Percentiles rank a stretch among this genome's conserved stretches.
Evolutionary conservation across 2,329 filamentous ascomycete genomes (phyloP).

Genomic region (Cordyceps militaris): DNA sequence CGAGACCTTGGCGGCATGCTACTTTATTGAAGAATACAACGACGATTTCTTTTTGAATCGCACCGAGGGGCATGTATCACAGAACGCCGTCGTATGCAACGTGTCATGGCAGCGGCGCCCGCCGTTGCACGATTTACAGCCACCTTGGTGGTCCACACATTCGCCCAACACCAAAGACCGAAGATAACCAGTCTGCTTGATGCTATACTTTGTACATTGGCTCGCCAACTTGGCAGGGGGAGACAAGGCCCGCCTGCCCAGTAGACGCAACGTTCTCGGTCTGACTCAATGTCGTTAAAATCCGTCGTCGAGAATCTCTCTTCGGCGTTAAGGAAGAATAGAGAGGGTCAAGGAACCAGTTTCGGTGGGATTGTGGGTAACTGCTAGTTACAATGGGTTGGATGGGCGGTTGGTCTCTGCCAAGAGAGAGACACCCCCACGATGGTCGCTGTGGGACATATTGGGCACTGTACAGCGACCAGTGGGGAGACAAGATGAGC

Average conservation of each 20-base stretch:
- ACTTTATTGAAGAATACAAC: not conserved
- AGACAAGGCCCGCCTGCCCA: not conserved
- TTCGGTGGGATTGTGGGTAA: not conserved
- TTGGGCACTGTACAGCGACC: not conserved
- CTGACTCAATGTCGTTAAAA: not conserved
- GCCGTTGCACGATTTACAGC: not conserved
- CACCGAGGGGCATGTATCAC: not conserved
- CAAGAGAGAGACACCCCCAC: not conserved
- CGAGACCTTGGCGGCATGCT: not conserved
- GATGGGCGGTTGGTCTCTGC: not conserved
- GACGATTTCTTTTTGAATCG: not conserved
- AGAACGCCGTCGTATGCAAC: not conserved
- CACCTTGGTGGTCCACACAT: not conserved
- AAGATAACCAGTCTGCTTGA: no score
- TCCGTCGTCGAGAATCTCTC: not conserved
- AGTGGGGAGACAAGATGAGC: no score
- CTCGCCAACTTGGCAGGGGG: not conserved
- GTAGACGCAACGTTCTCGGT: not conserved
- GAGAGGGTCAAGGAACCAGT: not conserved
- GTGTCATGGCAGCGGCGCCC: not conserved
- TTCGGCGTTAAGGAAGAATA: slow-evolving; percentile 2
- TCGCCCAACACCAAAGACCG: no score
- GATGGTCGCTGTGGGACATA: not conserved
- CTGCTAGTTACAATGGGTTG: not conserved
- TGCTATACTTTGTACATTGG: no score